Conservation (phyloP, 306 rosid genomes). For the Quercus wislizeni region DNA sequence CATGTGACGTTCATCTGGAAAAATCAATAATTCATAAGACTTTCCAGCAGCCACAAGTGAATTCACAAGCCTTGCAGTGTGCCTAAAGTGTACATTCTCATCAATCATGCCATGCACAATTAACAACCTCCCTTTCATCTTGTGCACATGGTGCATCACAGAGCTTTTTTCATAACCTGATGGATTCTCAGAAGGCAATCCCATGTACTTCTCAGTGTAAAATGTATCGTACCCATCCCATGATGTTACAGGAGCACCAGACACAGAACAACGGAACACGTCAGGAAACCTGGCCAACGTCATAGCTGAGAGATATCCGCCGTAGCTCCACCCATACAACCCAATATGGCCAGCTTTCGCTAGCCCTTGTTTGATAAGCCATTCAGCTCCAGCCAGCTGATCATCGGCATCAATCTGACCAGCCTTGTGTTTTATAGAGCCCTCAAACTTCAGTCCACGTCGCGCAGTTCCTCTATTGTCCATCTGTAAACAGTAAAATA, state of each 20-base stretch:
- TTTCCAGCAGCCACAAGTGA: constrained; percentile 82
- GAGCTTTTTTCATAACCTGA: constrained; percentile 53
- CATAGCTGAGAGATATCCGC: constrained; percentile 91
- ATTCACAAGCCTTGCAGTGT: constrained; percentile 92
- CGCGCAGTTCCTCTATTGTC: constrained; percentile 94
- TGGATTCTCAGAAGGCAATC: constrained; percentile 58
- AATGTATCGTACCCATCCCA: constrained; percentile 98
- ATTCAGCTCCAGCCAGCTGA: constrained; percentile 83
- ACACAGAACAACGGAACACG: constrained; percentile 66
- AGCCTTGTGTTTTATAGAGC: constrained; percentile 51
- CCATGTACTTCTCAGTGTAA: constrained; percentile 97
- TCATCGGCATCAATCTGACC: constrained; percentile 87
- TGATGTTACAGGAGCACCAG: constrained; percentile 90
- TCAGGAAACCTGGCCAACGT: constrained; percentile 72
- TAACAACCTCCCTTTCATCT: constrained; percentile 67
- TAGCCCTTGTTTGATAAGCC: constrained; percentile 80
- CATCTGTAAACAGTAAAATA: constrained; percentile 47
- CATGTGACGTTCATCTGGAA: constrained; percentile 97
- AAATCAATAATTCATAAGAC: constrained; percentile 73
- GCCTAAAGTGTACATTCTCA: constrained; percentile 94
- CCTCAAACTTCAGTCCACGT: constrained; percentile 86
- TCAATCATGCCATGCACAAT: constrained; percentile 97
- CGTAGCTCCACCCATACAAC: constrained; percentile 96
- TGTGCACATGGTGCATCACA: constrained; percentile 70
- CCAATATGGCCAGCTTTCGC: constrained; percentile 77